Base-by-base conservation (phyloP, 768 basidiomycete genomes). In the Termitomyces sp. region DNA sequence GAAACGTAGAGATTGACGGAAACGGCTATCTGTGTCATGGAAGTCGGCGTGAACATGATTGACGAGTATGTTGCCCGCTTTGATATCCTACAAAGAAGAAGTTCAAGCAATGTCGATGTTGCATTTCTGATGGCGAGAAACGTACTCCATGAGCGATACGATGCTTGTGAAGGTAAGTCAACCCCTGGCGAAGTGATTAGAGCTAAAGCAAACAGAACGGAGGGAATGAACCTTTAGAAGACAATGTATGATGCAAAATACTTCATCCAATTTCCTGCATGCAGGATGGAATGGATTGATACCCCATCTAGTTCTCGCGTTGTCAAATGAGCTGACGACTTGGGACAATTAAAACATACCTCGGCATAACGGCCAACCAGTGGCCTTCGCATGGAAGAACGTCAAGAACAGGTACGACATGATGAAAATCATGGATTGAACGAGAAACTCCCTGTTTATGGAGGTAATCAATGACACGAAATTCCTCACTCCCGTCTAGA, bases 331-430 rank as follows among this genome's bases (percentile, higher is more conserved):
- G 13, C 9, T 50, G 5, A 37, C n/a, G 18, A n/a, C n/a, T 9
- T 41, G 39, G n/a, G 7, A n/a, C 18, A 41, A 8, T 8, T 39
- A 7, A 39, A 39, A 3, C n/a, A n/a, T 36, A 62, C 63, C 70
- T 65, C 8, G 72, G 72, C 68, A 69, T 71, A 12, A 73, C 64
- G 9, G 57, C 63, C 46, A 71, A 67, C 53, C 63, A 68, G 31
- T 61, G 61, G 12, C 61, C 68, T n/a, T 59, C 57, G 18, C 53
- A 47, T 0, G 62, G 51, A 1, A 72, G 47, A 6, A 73, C 31
- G 5, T 71, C 67, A 18, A 47, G 29, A 29, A 47, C 46, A 18
- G 46, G 46, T 29, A 47, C 31, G 8, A 31, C 46, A n/a, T 47
- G 29, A 8, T 31, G n/a, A 31, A 47, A 47, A 9, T 47, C 46